Percentiles rank a stretch among this genome's conserved stretches.
phyloP scores from a whole-genome alignment of 805 yeast genomes.

The Wickerhamiella australiensis region DNA sequence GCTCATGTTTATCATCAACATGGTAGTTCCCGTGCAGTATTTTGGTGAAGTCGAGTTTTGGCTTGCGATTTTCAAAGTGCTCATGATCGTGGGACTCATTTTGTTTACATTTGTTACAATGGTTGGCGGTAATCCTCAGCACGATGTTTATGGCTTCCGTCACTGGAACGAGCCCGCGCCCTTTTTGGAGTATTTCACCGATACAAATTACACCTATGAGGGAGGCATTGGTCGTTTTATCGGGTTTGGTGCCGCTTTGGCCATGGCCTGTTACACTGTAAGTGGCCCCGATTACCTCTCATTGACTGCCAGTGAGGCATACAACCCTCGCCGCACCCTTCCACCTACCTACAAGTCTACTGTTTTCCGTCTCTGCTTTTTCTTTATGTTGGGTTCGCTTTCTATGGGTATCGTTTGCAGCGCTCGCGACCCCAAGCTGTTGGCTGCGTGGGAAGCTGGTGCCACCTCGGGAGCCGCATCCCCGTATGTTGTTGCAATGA shows the following conservation, averaged over 20 bases:
- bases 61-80: constrained; percentile 59
- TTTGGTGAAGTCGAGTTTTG: constrained; percentile 80
- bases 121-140: constrained; percentile 77
- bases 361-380: constrained; percentile 51
- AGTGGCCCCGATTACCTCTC: constrained; percentile 82
- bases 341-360: constrained; percentile 70
- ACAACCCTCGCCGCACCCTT: constrained; percentile 55
- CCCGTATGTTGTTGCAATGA: constrained; percentile 81
- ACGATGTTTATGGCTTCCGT: constrained; percentile 49
- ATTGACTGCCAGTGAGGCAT: constrained; percentile 74
- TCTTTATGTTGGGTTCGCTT: constrained; percentile 63
- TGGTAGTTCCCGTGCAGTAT: constrained; percentile 52
- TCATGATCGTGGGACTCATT: constrained; percentile 63
- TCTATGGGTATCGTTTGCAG: constrained; percentile 70
- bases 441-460: constrained; percentile 44
- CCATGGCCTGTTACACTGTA: constrained; percentile 64
- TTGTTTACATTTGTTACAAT: constrained; percentile 66
- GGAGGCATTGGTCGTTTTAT: constrained; percentile 55
- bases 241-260: constrained; percentile 58
- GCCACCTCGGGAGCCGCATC: constrained; percentile 32
- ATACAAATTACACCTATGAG: constrained; percentile 66
- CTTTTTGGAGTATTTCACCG: constrained; percentile 42
- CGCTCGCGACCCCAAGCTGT: constrained; percentile 49
- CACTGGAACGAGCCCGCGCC: constrained; percentile 45
- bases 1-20: constrained; percentile 49